Conservation (phyloP, 2,329 filamentous ascomycete genomes). For the Aspergillus tubingensis region DNA sequence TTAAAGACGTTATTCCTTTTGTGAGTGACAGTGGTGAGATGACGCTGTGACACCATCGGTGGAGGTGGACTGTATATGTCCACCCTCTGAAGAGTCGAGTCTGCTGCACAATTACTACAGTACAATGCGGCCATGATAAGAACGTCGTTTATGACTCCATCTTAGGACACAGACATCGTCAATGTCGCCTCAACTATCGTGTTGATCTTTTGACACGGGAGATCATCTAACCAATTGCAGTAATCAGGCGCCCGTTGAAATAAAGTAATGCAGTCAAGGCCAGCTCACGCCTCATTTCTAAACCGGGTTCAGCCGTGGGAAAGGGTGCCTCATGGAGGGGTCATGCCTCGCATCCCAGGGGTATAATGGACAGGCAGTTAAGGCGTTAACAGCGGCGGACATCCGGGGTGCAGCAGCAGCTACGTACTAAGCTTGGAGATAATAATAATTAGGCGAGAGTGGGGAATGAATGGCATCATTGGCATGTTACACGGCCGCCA, state of each 20-base stretch:
- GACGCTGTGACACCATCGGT: no score
- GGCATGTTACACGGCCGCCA: not conserved
- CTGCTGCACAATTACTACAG: no score
- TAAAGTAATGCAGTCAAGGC: not conserved
- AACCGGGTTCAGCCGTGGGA: not conserved
- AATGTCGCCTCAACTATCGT: no score
- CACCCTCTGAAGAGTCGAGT: no score
- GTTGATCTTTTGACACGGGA: not conserved
- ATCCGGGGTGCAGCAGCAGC: not conserved
- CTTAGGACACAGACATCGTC: no score
- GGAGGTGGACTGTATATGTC: no score
- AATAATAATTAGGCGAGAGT: not conserved
- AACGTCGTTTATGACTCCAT: no score
- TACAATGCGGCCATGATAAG: no score
- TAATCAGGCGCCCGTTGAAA: not conserved
- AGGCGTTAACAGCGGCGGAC: not conserved
- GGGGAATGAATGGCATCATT: not conserved
- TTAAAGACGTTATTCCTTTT: no score
- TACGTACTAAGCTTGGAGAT: no score
- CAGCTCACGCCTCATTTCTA: not conserved
- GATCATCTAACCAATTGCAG: not conserved
- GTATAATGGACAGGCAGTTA: not conserved
- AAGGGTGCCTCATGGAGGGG: not conserved
- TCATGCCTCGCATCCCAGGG: not conserved
- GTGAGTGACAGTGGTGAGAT: no score